These are phyloP conservation scores for Cunninghamia lanceolata DNA, from an alignment of 75 land plant species.

Conservation along the genomic window DNA sequence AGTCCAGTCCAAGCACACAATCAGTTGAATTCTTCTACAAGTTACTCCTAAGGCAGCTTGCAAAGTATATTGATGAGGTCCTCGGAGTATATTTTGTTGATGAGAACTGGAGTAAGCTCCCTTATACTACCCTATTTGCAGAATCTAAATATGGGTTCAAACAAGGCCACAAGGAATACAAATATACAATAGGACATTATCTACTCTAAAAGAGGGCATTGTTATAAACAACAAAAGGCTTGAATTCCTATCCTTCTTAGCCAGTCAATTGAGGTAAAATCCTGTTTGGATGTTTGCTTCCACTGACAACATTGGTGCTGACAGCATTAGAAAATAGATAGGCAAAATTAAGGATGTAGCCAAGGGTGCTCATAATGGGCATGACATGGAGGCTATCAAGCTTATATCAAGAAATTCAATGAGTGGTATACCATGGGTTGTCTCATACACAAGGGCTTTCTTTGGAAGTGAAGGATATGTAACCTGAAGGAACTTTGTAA, in stretches of 20 bases:
- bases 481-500: conserved; percentile 20
- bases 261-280: conserved; percentile 78
- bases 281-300: conserved; percentile 96
- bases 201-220: conserved; percentile 63
- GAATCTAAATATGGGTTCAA: conserved; percentile 32
- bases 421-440: not conserved
- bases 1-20: not conserved
- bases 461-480: not conserved
- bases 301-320: conserved; percentile 40
- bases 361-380: conserved; percentile 95
- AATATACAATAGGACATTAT: conserved; percentile 46
- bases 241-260: conserved; percentile 87
- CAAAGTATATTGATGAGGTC: conserved; percentile 58
- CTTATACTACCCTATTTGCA: too few relatives aligned
- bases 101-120: too few relatives aligned
- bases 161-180: conserved; percentile 36
- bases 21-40: conserved; percentile 3
- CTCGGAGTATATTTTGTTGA: conserved; percentile 86
- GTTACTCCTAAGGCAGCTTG: conserved; percentile 72
- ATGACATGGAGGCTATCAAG: too few relatives aligned
- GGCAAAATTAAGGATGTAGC: conserved; percentile 79
- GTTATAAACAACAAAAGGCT: conserved; percentile 51
- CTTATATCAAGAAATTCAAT: conserved; percentile 14
- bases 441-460: not conserved
- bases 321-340: conserved; percentile 80